A percentile compares a stretch with the other conserved stretches of the same genome.
phyloP scores from a whole-genome alignment of 139 green algal genomes.

The Bryopsis sp. region DNA sequence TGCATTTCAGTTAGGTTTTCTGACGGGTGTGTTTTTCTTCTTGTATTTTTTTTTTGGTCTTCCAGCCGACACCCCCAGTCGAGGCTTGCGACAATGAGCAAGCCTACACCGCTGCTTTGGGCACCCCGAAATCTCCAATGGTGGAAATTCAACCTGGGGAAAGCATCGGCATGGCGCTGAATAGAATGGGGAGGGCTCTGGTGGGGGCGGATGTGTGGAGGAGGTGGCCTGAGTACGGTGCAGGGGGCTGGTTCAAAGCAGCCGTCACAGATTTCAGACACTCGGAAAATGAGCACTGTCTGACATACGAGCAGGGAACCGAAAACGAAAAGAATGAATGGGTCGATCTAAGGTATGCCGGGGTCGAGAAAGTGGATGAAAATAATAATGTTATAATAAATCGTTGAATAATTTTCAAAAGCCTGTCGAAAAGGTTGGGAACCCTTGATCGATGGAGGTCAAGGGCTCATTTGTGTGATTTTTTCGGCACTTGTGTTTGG shows the following conservation, averaged over 20 bases:
- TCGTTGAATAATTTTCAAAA: too few relatives aligned
- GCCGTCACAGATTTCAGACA: constrained; percentile 3
- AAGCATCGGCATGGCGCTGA: constrained; percentile 16
- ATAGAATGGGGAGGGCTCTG: constrained; percentile 18
- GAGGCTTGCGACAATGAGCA: neutral
- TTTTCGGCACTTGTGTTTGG: too few relatives aligned
- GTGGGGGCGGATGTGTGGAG: constrained; percentile 6
- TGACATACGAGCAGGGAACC: neutral
- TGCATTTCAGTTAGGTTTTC: too few relatives aligned
- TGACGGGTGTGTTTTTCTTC: too few relatives aligned
- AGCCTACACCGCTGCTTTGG: neutral
- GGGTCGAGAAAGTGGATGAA: too few relatives aligned
- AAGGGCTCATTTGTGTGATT: too few relatives aligned
- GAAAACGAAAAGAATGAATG: neutral
- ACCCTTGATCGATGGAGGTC: too few relatives aligned
- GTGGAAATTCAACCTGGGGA: constrained; percentile 20
- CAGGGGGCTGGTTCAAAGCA: constrained; percentile 4
- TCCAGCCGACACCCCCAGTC: too few relatives aligned
- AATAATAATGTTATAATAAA: too few relatives aligned
- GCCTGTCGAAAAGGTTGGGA: too few relatives aligned
- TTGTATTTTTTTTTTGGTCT: too few relatives aligned
- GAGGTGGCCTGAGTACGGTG: neutral
- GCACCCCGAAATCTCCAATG: too few relatives aligned
- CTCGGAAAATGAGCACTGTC: constrained; percentile 13
- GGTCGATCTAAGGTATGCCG: constrained; percentile 13